phyloP scores from a whole-genome alignment of 2,329 filamentous ascomycete species.

The Zymoseptoria crescenta region DNA sequence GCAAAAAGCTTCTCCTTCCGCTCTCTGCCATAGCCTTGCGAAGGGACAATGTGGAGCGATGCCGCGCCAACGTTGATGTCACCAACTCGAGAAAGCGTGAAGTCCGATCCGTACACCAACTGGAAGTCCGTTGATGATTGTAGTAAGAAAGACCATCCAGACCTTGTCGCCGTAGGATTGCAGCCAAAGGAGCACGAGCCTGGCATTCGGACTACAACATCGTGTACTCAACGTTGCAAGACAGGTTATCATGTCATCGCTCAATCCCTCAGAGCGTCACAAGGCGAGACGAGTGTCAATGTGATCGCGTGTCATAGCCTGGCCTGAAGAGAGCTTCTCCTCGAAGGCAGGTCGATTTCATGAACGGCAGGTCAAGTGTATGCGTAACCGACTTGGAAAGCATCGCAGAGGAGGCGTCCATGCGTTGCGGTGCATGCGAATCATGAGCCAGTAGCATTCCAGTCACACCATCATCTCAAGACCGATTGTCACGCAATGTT shows the following conservation, averaged over 20 bases:
- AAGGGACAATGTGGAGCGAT: neutral
- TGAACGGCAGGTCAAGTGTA: slow-evolving; percentile 5
- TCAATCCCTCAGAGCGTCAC: neutral
- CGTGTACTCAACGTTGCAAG: neutral
- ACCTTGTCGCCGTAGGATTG: neutral
- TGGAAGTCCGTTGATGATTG: neutral
- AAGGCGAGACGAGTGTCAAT: neutral
- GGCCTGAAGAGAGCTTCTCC: neutral
- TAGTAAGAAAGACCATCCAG: neutral
- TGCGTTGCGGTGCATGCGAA: neutral
- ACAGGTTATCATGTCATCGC: neutral
- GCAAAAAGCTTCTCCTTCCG: neutral
- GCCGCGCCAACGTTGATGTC: neutral
- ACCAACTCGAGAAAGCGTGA: neutral
- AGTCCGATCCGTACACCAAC: neutral
- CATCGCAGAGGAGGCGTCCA: slow-evolving; percentile 6
- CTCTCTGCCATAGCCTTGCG: neutral
- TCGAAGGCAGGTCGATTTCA: neutral
- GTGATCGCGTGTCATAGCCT: neutral
- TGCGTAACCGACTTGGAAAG: slow-evolving; percentile 12
- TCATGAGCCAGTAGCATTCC: slow-evolving; percentile 6
- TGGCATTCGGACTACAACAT: neutral
- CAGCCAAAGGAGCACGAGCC: neutral
- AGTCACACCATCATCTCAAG: slow-evolving; percentile 15
- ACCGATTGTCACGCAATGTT: slow-evolving; percentile 11